phyloP scores from a whole-genome alignment of 805 yeast genomes.

The Candida hungchunana region DNA sequence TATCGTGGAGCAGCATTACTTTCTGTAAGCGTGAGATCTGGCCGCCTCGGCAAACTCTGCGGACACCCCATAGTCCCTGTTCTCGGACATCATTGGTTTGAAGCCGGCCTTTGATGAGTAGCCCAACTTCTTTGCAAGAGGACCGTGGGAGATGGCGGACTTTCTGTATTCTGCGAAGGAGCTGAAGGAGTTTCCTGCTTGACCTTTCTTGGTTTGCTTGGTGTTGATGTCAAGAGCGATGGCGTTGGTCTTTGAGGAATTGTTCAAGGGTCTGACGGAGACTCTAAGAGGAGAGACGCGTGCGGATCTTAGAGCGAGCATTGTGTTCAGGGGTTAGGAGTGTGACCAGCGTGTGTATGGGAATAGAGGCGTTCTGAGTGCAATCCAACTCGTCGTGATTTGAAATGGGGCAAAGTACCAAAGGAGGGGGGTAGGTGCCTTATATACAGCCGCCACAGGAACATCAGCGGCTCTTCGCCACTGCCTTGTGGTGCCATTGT shows the following conservation, averaged over 20 bases:
- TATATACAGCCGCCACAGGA: not conserved
- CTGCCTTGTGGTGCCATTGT: slow-evolving; percentile 5
- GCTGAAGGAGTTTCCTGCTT: slow-evolving; percentile 31
- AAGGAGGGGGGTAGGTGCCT: not conserved
- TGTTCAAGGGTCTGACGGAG: slow-evolving; percentile 14
- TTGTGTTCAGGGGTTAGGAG: not conserved
- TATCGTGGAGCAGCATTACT: too few species aligned
- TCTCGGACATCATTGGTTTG: slow-evolving; percentile 20
- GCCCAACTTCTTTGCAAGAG: slow-evolving; percentile 25
- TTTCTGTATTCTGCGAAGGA: slow-evolving; percentile 36
- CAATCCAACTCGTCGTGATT: too few species aligned
- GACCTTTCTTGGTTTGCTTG: slow-evolving; percentile 2
- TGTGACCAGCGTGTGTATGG: not conserved
- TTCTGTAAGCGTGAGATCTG: slow-evolving; percentile 23
- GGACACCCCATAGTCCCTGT: slow-evolving; percentile 24
- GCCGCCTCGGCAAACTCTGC: slow-evolving; percentile 22
- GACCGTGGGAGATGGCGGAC: slow-evolving; percentile 35
- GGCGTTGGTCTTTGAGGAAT: slow-evolving; percentile 22
- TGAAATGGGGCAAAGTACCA: too few species aligned
- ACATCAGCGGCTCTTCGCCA: not conserved
- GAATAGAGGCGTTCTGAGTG: too few species aligned
- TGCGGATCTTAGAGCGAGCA: slow-evolving; percentile 10
- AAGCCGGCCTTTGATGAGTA: slow-evolving; percentile 7
- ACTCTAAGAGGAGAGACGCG: not conserved
- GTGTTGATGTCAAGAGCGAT: slow-evolving; percentile 15